Conservation (phyloP, 768 basidiomycete genomes). For the Gelatoporia subvermispora region DNA sequence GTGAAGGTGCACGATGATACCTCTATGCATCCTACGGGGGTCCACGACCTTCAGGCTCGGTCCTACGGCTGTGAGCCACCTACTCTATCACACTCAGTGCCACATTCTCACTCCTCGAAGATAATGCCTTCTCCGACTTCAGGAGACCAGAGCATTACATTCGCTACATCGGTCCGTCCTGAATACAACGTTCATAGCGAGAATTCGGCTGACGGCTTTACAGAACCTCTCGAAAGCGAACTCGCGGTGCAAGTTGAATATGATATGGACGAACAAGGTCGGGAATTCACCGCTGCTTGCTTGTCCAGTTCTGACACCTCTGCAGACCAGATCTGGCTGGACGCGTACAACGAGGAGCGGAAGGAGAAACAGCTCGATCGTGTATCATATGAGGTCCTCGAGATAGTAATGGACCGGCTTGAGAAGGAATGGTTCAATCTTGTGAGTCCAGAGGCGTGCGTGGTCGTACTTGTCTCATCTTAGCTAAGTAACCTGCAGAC, state of each 20-base stretch:
- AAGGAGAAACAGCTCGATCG: constrained; percentile 67
- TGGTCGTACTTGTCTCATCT: not conserved
- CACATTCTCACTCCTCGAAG: constrained; percentile 27
- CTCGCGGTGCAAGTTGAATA: constrained; percentile 93
- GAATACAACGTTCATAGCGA: not conserved
- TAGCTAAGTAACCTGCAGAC: constrained; percentile 47
- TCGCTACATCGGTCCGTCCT: constrained; percentile 73
- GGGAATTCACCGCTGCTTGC: constrained; percentile 6
- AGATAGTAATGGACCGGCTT: constrained; percentile 93
- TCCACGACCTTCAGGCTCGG: constrained; percentile 56
- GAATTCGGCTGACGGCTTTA: not conserved
- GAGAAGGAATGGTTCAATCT: constrained; percentile 99
- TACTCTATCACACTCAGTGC: not conserved
- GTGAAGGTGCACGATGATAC: constrained; percentile 60
- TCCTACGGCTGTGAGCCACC: constrained; percentile 67
- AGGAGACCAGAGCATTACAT: constrained; percentile 81
- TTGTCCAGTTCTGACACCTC: not conserved
- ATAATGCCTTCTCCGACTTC: constrained; percentile 69
- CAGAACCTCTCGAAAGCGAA: constrained; percentile 91
- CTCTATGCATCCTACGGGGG: constrained; percentile 55
- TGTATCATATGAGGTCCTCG: constrained; percentile 83
- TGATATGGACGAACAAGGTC: constrained; percentile 99
- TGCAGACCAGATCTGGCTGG: constrained; percentile 94
- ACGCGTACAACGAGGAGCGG: constrained; percentile 75
- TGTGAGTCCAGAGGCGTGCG: constrained; percentile 38